Evolutionary conservation across 768 basidiomycete species (phyloP).

Genomic region (Psilocybe sp.): DNA sequence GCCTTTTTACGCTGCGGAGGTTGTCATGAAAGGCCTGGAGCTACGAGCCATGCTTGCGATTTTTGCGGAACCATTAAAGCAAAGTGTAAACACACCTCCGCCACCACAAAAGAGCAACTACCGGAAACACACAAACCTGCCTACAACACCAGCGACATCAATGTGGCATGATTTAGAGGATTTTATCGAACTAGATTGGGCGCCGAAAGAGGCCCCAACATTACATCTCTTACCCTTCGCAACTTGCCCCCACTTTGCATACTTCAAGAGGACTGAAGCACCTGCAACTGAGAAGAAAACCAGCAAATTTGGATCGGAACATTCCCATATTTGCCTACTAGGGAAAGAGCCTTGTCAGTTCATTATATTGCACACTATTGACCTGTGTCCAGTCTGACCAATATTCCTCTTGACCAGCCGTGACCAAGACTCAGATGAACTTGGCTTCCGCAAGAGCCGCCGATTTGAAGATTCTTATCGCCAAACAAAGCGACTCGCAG

Average conservation of each 20-base stretch:
- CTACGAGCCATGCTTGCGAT: constrained; percentile 75
- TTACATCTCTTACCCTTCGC: constrained; percentile 71
- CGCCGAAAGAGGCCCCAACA: constrained; percentile 47
- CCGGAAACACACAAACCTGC: constrained; percentile 43
- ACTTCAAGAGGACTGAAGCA: constrained; percentile 62
- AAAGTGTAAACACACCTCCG: constrained; percentile 45
- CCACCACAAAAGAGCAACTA: constrained; percentile 48
- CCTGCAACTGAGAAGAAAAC: constrained; percentile 37
- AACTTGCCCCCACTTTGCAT: constrained; percentile 81
- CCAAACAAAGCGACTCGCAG: constrained; percentile 2
- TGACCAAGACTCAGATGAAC: constrained; percentile 60
- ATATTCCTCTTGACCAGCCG: constrained; percentile 36
- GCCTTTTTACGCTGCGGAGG: constrained; percentile 85
- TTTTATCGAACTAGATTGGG: constrained; percentile 77
- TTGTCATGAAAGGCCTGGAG: constrained; percentile 73
- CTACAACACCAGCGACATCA: constrained; percentile 39
- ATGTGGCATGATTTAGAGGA: constrained; percentile 80
- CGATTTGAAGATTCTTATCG: constrained; percentile 36
- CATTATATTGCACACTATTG: background rate
- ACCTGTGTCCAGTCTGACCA: constrained; percentile 3
- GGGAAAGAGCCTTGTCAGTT: constrained; percentile 67
- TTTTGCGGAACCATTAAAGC: constrained; percentile 72
- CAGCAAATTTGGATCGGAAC: constrained; percentile 85
- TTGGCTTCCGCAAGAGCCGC: constrained; percentile 54
- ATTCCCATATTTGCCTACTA: constrained; percentile 78